phyloP scores from a whole-genome alignment of 495 filamentous ascomycete genomes.

The Friedmanniomyces endolithicus region DNA sequence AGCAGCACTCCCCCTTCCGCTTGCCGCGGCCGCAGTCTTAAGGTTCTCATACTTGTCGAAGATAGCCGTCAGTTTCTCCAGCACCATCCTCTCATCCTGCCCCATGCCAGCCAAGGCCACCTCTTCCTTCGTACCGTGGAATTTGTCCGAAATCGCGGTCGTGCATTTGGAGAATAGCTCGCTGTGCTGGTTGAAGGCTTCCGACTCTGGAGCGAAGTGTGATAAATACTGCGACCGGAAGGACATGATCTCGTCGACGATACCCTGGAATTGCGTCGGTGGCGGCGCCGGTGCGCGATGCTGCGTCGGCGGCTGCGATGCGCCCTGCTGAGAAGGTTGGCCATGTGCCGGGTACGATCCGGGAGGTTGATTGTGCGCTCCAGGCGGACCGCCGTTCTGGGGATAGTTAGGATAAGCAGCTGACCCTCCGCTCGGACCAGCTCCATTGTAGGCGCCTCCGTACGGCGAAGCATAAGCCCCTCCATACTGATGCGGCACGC shows the following conservation, averaged over 20 bases:
- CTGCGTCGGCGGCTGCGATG: background rate
- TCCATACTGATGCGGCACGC: background rate
- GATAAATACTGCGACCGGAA: background rate
- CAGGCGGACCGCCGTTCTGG: background rate
- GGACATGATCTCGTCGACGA: constrained; percentile 5
- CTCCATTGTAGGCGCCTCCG: background rate
- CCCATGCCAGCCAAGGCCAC: background rate
- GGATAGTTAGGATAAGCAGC: background rate
- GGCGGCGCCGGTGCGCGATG: background rate
- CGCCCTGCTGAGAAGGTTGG: background rate
- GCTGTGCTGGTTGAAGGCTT: background rate
- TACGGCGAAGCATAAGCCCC: background rate
- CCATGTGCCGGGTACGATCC: background rate
- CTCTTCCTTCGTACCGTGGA: background rate
- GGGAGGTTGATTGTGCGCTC: background rate
- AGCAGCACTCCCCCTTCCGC: background rate
- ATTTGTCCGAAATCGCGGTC: background rate
- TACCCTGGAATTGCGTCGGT: background rate
- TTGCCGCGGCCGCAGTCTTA: background rate
- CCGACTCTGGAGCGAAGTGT: background rate
- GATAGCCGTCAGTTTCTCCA: background rate
- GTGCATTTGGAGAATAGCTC: constrained; percentile 2
- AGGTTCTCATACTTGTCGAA: constrained; percentile 1
- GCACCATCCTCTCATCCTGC: background rate
- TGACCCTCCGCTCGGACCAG: background rate